Conservation (phyloP, 441 rosid species). For the Populus tomentosa region DNA sequence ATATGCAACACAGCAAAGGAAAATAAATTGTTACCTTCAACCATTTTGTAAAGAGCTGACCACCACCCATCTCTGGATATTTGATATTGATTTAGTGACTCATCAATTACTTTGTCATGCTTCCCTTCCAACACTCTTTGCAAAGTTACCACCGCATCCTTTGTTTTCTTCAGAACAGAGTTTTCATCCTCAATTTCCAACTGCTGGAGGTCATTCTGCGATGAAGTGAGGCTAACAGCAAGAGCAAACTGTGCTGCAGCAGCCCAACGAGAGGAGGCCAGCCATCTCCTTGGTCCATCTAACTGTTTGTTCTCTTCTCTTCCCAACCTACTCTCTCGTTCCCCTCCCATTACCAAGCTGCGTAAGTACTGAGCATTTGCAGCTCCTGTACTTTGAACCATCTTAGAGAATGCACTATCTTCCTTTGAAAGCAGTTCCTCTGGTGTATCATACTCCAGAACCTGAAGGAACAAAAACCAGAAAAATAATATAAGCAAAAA, state of each 20-base stretch:
- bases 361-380: conserved; percentile 92
- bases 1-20: not conserved
- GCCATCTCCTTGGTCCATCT: conserved; percentile 70
- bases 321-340: conserved; percentile 28
- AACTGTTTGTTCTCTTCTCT: conserved; percentile 34
- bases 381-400: conserved; percentile 94
- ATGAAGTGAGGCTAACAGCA: conserved; percentile 83
- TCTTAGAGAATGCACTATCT: conserved; percentile 75
- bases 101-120: conserved; percentile 69
- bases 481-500: not conserved
- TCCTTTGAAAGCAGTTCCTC: conserved; percentile 64
- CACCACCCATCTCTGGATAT: conserved; percentile 87
- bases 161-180: conserved; percentile 75
- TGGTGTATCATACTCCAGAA: conserved; percentile 72
- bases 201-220: conserved; percentile 79
- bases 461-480: conserved; percentile 38
- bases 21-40: conserved; percentile 58
- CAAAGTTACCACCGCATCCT: conserved; percentile 78
- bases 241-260: conserved; percentile 92
- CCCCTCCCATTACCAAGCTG: conserved; percentile 56
- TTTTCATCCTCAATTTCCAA: conserved; percentile 59
- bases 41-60: conserved; percentile 84
- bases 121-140: conserved; percentile 88
- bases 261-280: conserved; percentile 95
- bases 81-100: conserved; percentile 51